Evolutionary conservation across 208 protist genomes (phyloP), one percentile per base, ranked within the genome.

Genomic region (Eutreptiella sp.): DNA sequence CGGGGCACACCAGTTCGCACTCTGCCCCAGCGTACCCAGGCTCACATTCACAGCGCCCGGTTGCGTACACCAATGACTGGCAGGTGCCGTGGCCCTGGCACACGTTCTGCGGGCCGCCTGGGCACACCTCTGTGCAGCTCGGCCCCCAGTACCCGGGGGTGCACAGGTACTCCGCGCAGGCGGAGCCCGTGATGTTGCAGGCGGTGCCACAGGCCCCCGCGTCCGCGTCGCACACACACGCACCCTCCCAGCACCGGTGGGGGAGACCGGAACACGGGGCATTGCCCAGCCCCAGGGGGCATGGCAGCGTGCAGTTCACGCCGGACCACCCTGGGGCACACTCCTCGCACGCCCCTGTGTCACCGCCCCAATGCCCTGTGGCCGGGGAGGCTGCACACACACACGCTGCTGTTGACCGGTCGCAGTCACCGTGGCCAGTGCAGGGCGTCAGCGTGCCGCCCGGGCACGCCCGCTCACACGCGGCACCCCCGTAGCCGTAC

Each of bases 141-240:
- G 43, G 9, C 19, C 43, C 43, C 19, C 16, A 48, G 43, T 48
- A 48, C 19, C 26, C 16, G 19, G 26, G 19, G 9, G 14, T n/a
- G 43, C 43, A 48, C 19, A 21, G 19, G 26, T 11, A 21, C n/a
- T n/a, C n/a, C n/a, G n/a, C n/a, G 43, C 43, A 48, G 26, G 16
- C 43, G 26, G 21, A 16, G 19, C 43, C 43, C n/a, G 43, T 48
- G 19, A 14, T 28, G 43, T 14, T 48, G 34, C 58, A 64, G 16
- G 59, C 48, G 50, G 50, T 45, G 19, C 58, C 58, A 63, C 59
- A 9, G 58, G 33, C 59, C 4, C 58, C 58, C 11, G 59, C 58
- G 7, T 4, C 48, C 26, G 48, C 59, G 16, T 41, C 28, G 4
- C 4, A 45, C 27, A 43, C 59, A 4, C 14, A n/a, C n/a, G 21